Evolutionary conservation across 345 rosid genomes (phyloP), one percentile per base, ranked within the genome.

Genomic region (Xanthoceras sorbifolium): DNA sequence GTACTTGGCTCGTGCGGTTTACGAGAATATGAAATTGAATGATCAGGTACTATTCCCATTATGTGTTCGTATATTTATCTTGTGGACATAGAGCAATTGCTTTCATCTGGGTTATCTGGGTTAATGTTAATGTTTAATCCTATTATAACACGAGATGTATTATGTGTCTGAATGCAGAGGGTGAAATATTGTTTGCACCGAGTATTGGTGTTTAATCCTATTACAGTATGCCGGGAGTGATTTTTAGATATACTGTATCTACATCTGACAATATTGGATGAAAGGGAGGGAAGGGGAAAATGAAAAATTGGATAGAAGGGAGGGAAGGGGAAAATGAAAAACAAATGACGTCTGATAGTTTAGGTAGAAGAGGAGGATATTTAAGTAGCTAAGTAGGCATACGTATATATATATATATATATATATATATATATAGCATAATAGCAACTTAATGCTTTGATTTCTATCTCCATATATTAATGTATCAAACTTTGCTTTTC

Each of bases 1-100:
- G 74, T 94, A 93, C 83, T 87, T 96, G 90, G 97, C 97, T 22
- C 61, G 38, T 80, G 92, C 91, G 20, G 94, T 92, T 52, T 87
- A 64, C 70, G 92, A 92, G 81, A 86, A 87, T 68, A 90, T 96
- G 99, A 88, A 84, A 76, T 81, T 96, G 87, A 91, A 80, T 40
- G 84, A 80, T 80, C 82, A 86, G 90, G 99, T 92, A 76, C 5
- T 34, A 32, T 44, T 46, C 40, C 18, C 25, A 38, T 25, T 6
- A 20, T 31, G 64, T 44, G 60, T 20, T 57, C 31, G 46, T 23
- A 36, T 20, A 34, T 29, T 38, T 10, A 22, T 20, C 20, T 2
- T 57, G 62, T 57, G 28, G 62, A 57, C 62, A 23, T 11, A 17
- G 20, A 48, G 54, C 10, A 55, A 57, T 23, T 22, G 9, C 12